A percentile compares a stretch with the other conserved stretches of the same genome.
These are phyloP conservation scores for Colletotrichum scovillei DNA, from an alignment of 2,329 filamentous ascomycete genomes.

Conservation along the genomic window DNA sequence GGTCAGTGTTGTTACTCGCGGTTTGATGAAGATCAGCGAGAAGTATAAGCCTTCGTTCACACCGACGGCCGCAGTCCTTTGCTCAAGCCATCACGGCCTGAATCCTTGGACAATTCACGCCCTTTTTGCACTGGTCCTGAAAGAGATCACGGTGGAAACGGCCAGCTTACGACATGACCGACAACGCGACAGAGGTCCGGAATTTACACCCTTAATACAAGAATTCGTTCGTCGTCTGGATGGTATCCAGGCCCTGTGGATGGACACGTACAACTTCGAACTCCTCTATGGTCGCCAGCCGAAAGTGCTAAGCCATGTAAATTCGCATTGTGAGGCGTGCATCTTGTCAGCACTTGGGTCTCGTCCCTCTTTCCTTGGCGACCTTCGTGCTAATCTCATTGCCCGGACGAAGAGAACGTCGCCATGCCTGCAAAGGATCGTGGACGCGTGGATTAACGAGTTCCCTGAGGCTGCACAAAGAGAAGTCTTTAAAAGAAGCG, in stretches of 20 bases:
- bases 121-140: slow-evolving; percentile 54
- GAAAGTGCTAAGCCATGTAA: slow-evolving; percentile 41
- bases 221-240: slow-evolving; percentile 46
- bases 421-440: slow-evolving; percentile 51
- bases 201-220: neutral
- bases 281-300: slow-evolving; percentile 47
- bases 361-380: slow-evolving; percentile 51
- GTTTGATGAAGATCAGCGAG: slow-evolving; percentile 46
- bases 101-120: slow-evolving; percentile 56
- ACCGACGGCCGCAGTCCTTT: slow-evolving; percentile 50
- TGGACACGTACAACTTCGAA: slow-evolving; percentile 48
- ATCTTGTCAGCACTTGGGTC: slow-evolving; percentile 62
- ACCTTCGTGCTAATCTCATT: slow-evolving; percentile 57
- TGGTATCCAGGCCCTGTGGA: slow-evolving; percentile 52
- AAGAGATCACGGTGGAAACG: slow-evolving; percentile 52
- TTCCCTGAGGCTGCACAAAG: slow-evolving; percentile 38
- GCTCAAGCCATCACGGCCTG: slow-evolving; percentile 52
- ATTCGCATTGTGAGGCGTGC: slow-evolving; percentile 62
- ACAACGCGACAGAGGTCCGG: slow-evolving; percentile 13
- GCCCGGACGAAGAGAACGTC: slow-evolving; percentile 46
- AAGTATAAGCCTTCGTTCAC: slow-evolving; percentile 39
- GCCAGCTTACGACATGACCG: slow-evolving; percentile 42
- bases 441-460: slow-evolving; percentile 57
- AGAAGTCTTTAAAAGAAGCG: slow-evolving; percentile 13
- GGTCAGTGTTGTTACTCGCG: slow-evolving; percentile 44